Evolutionary conservation across 2,329 filamentous ascomycete genomes (phyloP).

Genomic region (Aspergillus oerlinghausenensis): DNA sequence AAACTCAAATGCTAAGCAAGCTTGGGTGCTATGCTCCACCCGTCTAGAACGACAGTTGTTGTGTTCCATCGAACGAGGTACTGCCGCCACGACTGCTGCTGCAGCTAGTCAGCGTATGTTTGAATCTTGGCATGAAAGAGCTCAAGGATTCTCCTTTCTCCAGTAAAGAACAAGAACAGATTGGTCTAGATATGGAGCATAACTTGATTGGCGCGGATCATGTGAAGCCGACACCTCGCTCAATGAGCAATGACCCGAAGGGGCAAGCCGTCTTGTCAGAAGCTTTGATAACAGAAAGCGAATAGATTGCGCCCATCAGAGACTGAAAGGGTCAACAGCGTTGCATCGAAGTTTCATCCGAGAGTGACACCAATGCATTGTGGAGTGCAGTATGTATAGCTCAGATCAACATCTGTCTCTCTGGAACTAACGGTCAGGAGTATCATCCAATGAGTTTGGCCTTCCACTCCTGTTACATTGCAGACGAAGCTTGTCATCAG

Average conservation of each 20-base stretch:
- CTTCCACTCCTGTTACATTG: neutral
- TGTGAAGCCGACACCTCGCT: neutral
- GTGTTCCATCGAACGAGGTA: neutral
- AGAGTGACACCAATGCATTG: conserved; percentile 9
- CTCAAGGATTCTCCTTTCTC: neutral
- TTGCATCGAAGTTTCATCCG: conserved; percentile 12
- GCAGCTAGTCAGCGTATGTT: neutral
- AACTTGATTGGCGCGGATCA: neutral
- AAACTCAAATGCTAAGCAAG: neutral
- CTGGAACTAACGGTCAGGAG: neutral
- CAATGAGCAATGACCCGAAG: neutral
- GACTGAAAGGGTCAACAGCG: neutral
- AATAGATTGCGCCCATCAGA: neutral
- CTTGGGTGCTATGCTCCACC: neutral
- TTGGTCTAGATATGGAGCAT: neutral
- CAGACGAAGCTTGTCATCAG: neutral
- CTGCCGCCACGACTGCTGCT: neutral
- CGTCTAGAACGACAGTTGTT: neutral
- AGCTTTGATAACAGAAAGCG: neutral
- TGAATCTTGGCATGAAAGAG: neutral
- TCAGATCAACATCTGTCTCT: neutral
- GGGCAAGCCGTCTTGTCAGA: neutral
- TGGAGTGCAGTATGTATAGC: conserved; percentile 2
- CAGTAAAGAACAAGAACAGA: neutral
- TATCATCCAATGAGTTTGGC: neutral